Conservation (phyloP, 495 filamentous ascomycete genomes). For the Ascobolus immersus region DNA sequence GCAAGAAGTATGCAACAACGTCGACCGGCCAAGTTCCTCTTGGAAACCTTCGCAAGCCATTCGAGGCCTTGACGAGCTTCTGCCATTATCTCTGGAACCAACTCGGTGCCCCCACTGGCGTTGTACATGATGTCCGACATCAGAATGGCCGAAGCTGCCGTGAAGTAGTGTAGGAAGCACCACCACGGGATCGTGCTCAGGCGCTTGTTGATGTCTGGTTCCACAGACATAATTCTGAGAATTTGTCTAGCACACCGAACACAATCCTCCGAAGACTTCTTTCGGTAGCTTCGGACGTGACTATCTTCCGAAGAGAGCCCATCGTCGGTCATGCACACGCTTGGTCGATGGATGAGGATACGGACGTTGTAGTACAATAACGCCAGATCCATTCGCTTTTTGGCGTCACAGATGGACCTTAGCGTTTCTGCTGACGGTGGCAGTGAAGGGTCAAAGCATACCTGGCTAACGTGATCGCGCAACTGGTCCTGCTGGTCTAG, state of each 20-base stretch:
- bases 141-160: slow-evolving; percentile 33
- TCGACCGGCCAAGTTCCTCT: too few relatives aligned
- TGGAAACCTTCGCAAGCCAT: too few relatives aligned
- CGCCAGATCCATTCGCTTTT: slow-evolving; percentile 24
- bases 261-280: slow-evolving; percentile 8
- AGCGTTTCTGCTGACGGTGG: background rate
- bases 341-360: slow-evolving; percentile 35
- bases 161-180: slow-evolving; percentile 35
- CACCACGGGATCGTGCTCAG: slow-evolving; percentile 34
- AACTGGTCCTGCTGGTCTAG: background rate
- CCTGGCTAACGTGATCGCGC: background rate
- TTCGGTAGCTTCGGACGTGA: slow-evolving; percentile 23
- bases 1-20: too few relatives aligned
- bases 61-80: too few relatives aligned
- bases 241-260: background rate
- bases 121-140: slow-evolving; percentile 37
- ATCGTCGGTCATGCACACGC: slow-evolving; percentile 32
- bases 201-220: slow-evolving; percentile 16
- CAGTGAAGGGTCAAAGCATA: slow-evolving; percentile 1
- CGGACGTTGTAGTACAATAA: slow-evolving; percentile 33
- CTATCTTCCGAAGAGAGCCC: slow-evolving; percentile 28
- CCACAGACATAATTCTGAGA: too few relatives aligned
- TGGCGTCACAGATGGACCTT: slow-evolving; percentile 2
- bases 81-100: too few relatives aligned
- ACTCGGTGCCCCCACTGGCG: too few relatives aligned